phyloP scores from a whole-genome alignment of 2,329 filamentous ascomycete genomes.

The Penicillium verrucosum region DNA sequence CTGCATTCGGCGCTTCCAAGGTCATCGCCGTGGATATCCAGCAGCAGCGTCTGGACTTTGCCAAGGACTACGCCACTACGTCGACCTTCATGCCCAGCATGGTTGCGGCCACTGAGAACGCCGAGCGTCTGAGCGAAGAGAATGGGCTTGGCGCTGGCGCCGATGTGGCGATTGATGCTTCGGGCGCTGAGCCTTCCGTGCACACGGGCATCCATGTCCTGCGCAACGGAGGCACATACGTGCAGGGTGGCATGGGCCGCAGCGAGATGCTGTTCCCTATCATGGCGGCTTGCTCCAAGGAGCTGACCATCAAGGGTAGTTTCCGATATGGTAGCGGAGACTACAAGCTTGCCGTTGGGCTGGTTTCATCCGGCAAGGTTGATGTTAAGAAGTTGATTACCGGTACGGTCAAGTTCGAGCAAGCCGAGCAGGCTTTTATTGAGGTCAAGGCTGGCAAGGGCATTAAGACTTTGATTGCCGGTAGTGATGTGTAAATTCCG shows the following conservation, averaged over 20 bases:
- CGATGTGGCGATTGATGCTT: slow-evolving; percentile 77
- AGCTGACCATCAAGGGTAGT: slow-evolving; percentile 79
- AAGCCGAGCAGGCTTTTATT: slow-evolving; percentile 82
- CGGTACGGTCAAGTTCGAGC: slow-evolving; percentile 69
- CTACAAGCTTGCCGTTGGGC: slow-evolving; percentile 76
- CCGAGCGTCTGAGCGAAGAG: slow-evolving; percentile 61
- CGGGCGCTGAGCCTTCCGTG: slow-evolving; percentile 73
- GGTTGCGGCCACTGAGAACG: slow-evolving; percentile 67
- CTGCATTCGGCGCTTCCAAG: slow-evolving; percentile 78
- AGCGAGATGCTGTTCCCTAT: slow-evolving; percentile 87
- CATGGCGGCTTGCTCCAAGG: slow-evolving; percentile 83
- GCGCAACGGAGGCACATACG: slow-evolving; percentile 69
- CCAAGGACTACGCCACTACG: slow-evolving; percentile 61
- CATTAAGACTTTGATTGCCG: slow-evolving; percentile 48
- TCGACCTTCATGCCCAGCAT: slow-evolving; percentile 59
- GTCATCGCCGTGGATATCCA: slow-evolving; percentile 89
- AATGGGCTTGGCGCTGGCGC: slow-evolving; percentile 64
- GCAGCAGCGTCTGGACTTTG: slow-evolving; percentile 73
- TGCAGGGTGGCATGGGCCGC: slow-evolving; percentile 89
- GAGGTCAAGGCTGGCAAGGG: slow-evolving; percentile 78
- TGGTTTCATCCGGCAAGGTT: slow-evolving; percentile 70
- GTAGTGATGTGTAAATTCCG: slow-evolving; percentile 26
- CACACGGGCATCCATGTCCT: slow-evolving; percentile 71
- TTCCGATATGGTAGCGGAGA: slow-evolving; percentile 89
- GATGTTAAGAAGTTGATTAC: slow-evolving; percentile 76